phyloP scores from a whole-genome alignment of 495 filamentous ascomycete genomes.

The Talaromyces liani region DNA sequence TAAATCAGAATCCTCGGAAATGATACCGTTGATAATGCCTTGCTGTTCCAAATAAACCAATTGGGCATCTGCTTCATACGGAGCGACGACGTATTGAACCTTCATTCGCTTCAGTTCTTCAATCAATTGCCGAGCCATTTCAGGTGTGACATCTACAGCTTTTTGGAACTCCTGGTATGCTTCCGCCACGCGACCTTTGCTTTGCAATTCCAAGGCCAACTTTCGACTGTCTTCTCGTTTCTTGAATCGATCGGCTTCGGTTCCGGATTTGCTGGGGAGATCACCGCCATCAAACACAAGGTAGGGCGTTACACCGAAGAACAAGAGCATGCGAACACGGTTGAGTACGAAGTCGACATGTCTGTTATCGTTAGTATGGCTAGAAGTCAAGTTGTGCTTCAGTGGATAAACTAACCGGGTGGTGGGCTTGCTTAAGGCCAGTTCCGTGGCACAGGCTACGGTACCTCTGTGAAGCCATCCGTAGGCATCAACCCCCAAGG shows the following conservation, averaged over 20 bases:
- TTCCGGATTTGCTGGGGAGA: constrained; percentile 90
- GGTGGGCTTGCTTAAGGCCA: constrained; percentile 82
- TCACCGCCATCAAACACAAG: constrained; percentile 95
- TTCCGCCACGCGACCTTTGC: constrained; percentile 68
- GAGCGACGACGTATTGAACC: constrained; percentile 86
- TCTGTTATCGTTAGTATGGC: constrained; percentile 34
- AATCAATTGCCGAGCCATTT: constrained; percentile 89
- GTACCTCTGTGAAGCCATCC: constrained; percentile 97
- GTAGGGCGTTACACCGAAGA: constrained; percentile 88
- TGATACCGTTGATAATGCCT: constrained; percentile 74
- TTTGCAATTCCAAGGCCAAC: constrained; percentile 68
- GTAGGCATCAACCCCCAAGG: constrained; percentile 90
- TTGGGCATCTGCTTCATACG: constrained; percentile 96
- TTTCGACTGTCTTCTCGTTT: constrained; percentile 67
- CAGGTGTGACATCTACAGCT: constrained; percentile 89
- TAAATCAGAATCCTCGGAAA: constrained; percentile 96
- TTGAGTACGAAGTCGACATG: constrained; percentile 89
- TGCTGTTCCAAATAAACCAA: constrained; percentile 85
- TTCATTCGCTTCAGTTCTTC: constrained; percentile 76
- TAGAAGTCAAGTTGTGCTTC: background rate
- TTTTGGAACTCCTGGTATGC: constrained; percentile 89
- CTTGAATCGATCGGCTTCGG: constrained; percentile 63
- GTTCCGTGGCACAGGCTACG: constrained; percentile 81
- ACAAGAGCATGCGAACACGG: constrained; percentile 84
- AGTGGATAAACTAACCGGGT: constrained; percentile 53